These are phyloP conservation scores for Plasmodium chabaudi DNA, from an alignment of 169 alveolate genomes.

Conservation along the genomic window DNA sequence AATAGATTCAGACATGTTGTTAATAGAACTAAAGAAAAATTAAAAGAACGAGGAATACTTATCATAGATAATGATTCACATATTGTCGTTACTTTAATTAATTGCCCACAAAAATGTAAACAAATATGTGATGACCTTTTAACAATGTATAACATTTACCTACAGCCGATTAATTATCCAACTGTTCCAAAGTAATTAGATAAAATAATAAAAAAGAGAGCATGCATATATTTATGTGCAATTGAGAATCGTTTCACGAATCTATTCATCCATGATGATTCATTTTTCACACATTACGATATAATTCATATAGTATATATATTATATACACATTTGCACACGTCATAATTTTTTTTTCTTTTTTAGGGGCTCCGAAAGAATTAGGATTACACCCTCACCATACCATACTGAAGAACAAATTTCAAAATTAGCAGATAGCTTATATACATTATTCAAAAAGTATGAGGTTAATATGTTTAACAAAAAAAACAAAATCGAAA, in stretches of 20 bases:
- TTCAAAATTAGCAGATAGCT: conserved; percentile 79
- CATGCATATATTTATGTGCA: neutral
- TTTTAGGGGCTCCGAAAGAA: conserved; percentile 86
- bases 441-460: conserved; percentile 45
- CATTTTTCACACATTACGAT: too few relatives aligned
- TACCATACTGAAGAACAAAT: conserved; percentile 87
- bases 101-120: conserved; percentile 87
- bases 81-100: conserved; percentile 89
- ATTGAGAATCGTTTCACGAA: too few relatives aligned
- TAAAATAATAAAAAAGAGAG: neutral
- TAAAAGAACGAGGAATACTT: conserved; percentile 81
- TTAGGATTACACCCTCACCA: conserved; percentile 91
- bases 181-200: conserved; percentile 86
- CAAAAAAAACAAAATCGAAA: conserved; percentile 7
- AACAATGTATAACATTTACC: conserved; percentile 84
- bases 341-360: neutral
- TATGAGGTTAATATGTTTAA: conserved; percentile 58
- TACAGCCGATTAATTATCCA: conserved; percentile 93
- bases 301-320: too few relatives aligned
- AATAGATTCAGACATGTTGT: conserved; percentile 82
- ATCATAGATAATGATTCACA: conserved; percentile 85
- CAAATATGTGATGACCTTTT: conserved; percentile 85
- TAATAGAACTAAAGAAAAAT: conserved; percentile 79
- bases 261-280: too few relatives aligned
- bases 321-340: neutral